A percentile compares a stretch with the other conserved stretches of the same genome.
These are phyloP conservation scores for Pisolithus albus DNA, from an alignment of 768 basidiomycete genomes.

Conservation along the genomic window DNA sequence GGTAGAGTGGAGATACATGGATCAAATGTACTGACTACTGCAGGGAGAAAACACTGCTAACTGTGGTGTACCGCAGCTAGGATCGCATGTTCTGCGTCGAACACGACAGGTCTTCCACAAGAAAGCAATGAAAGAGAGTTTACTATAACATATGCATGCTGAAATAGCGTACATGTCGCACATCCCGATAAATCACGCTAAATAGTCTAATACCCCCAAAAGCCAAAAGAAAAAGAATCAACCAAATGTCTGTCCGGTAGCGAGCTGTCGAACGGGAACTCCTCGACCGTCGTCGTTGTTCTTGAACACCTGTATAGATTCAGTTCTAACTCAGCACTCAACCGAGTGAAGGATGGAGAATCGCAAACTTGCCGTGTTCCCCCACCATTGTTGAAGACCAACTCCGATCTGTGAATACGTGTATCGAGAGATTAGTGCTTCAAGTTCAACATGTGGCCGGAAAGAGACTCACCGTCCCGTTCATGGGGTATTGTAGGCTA, in stretches of 20 bases:
- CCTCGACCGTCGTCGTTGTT: conserved; percentile 16
- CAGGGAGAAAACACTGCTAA: too few relatives aligned
- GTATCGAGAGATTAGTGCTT: background rate
- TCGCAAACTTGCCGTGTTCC: conserved; percentile 15
- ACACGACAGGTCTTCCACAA: too few relatives aligned
- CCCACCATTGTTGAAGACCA: conserved; percentile 22
- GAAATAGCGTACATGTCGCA: too few relatives aligned
- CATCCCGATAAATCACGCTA: too few relatives aligned
- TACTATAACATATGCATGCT: too few relatives aligned
- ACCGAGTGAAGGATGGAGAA: background rate
- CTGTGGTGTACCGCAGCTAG: too few relatives aligned
- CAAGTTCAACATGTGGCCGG: too few relatives aligned
- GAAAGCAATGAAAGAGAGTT: too few relatives aligned
- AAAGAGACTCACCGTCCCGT: conserved; percentile 15
- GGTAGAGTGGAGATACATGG: too few relatives aligned
- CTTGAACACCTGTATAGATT: conserved; percentile 15
- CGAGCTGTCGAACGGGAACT: conserved; percentile 21
- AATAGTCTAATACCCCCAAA: background rate
- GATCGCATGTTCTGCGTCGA: too few relatives aligned
- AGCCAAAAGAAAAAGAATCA: conserved; percentile 6
- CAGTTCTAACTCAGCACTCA: background rate
- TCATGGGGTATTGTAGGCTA: conserved; percentile 23
- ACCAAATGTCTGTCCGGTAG: conserved; percentile 19
- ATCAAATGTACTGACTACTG: too few relatives aligned
- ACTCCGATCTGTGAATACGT: conserved; percentile 13